A percentile compares a stretch with the other conserved stretches of the same genome.
Conservation (phyloP, 352 stramenopile species). For the Phytophthora meadii region DNA sequence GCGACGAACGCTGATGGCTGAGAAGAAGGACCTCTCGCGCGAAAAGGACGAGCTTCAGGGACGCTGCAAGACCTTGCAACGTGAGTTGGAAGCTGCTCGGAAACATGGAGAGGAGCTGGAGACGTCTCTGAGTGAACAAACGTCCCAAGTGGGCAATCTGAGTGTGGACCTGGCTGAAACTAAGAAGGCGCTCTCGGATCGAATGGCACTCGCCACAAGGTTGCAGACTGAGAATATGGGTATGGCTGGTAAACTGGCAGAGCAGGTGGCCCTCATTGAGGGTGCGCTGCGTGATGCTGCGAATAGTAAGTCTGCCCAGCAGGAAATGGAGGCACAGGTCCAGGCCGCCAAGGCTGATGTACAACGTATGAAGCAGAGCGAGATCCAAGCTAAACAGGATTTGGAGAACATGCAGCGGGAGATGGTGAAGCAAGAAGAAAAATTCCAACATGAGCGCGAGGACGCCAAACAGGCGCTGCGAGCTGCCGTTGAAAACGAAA, state of each 20-base stretch:
- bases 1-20: slow-evolving; percentile 28
- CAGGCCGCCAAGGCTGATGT: slow-evolving; percentile 62
- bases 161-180: slow-evolving; percentile 79
- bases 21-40: slow-evolving; percentile 40
- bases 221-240: slow-evolving; percentile 89
- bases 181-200: slow-evolving; percentile 86
- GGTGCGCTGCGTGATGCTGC: slow-evolving; percentile 65
- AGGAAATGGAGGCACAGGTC: slow-evolving; percentile 65
- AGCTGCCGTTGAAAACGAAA: slow-evolving; percentile 50
- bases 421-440: slow-evolving; percentile 33
- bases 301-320: slow-evolving; percentile 46
- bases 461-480: slow-evolving; percentile 41
- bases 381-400: slow-evolving; percentile 31
- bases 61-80: slow-evolving; percentile 40
- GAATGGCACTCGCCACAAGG: slow-evolving; percentile 79
- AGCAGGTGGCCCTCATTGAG: slow-evolving; percentile 81
- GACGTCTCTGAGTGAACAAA: slow-evolving; percentile 56
- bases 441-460: slow-evolving; percentile 43
- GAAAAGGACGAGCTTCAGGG: slow-evolving; percentile 39
- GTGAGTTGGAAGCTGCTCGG: slow-evolving; percentile 45
- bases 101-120: slow-evolving; percentile 58
- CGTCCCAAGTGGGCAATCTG: slow-evolving; percentile 65
- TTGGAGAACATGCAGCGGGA: slow-evolving; percentile 70
- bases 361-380: slow-evolving; percentile 44
- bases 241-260: slow-evolving; percentile 79